Evolutionary conservation across 768 basidiomycete genomes (phyloP), one percentile per base, ranked within the genome.

Genomic region (Grammothele lineata): DNA sequence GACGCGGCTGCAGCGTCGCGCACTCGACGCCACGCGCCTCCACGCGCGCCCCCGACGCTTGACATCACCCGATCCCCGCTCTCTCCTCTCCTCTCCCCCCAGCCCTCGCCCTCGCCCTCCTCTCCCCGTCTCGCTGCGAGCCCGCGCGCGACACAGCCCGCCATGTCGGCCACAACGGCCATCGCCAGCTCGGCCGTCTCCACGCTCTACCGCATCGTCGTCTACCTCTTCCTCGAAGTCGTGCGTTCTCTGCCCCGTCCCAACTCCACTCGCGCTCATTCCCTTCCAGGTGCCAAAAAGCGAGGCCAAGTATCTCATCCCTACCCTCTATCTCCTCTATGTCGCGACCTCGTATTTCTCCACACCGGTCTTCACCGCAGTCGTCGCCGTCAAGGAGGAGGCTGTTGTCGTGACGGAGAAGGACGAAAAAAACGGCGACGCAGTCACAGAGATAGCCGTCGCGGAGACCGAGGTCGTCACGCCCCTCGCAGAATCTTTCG

Each of bases 151-250:
- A 23, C 15, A 17, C 11, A 2, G 4, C 8, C 42, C 45, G 39
- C 26, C 22, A 53, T 53, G 51, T 33, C 48, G 52, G 51, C 52
- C 51, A 38, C 15, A 3, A 21, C 54, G 39, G 54, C 50, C 32
- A 57, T 55, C 46, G 34, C 61, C 17, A 55, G 52, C 32, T 57
- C 64, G 2, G 19, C 60, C 14, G 37, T 58, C 17, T 66, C 65
- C 3, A 63, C 67, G 2, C 42, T 65, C 23, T 78, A 78, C 60
- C 72, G 80, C 33, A 30, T 76, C 18, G 50, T 63, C 34, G 54
- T 64, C 25, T 78, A 72, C 62, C 30, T 80, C 19, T 82, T 80
- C 51, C 69, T 82, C 23, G 62, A 73, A 53, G 66, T 82, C 25
- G 78, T 76, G 45, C 45, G 76, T 66, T 7, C 15, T 15, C 4